Conservation (phyloP, 306 rosid genomes). For the Vigna unguiculata region DNA sequence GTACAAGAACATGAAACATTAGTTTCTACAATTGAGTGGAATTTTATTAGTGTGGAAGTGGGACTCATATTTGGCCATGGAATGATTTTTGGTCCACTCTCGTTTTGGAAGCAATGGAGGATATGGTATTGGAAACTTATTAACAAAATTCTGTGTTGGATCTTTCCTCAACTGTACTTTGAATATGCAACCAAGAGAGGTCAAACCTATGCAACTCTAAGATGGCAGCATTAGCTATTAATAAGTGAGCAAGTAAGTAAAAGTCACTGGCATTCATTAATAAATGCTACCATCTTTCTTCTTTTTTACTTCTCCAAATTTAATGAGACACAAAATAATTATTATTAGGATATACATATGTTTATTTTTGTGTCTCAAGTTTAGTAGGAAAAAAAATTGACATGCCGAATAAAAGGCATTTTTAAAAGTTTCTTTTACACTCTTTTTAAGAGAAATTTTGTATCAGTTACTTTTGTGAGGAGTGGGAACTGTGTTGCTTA, state of each 20-base stretch:
- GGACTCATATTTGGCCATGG: conserved; percentile 36
- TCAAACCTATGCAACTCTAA: not conserved
- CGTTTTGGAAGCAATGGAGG: conserved; percentile 34
- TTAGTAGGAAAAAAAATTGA: no score
- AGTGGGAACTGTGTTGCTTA: no score
- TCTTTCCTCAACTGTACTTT: conserved; percentile 18
- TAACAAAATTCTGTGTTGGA: conserved; percentile 17
- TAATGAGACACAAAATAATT: no score
- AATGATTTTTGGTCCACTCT: not conserved
- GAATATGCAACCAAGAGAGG: not conserved
- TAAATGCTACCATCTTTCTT: not conserved
- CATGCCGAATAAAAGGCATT: no score
- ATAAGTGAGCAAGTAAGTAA: not conserved
- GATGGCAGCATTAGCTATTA: not conserved
- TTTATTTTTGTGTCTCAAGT: no score
- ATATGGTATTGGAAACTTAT: not conserved
- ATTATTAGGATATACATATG: no score
- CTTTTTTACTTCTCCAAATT: not conserved
- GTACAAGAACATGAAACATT: not conserved
- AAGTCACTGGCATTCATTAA: no score
- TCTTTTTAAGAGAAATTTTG: no score
- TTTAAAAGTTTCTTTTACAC: no score
- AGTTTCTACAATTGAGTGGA: conserved; percentile 1
- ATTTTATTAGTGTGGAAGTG: conserved; percentile 12
- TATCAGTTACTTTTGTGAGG: no score